A percentile compares a stretch with the other conserved stretches of the same genome.
These are phyloP conservation scores for Coffea eugenioides DNA, from an alignment of 257 asterid genomes.

Conservation along the genomic window DNA sequence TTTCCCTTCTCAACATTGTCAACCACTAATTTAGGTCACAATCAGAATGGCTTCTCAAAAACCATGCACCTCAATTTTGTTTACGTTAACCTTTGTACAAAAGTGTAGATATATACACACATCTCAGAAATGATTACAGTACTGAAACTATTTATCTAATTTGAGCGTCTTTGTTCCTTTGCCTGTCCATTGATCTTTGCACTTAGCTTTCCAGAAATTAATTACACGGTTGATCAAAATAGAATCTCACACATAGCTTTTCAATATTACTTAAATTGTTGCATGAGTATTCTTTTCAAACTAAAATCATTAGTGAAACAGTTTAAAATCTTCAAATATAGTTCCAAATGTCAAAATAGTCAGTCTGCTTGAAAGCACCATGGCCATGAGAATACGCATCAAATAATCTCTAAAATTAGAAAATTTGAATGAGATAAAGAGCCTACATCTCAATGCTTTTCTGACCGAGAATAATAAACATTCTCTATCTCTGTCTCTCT, in stretches of 20 bases:
- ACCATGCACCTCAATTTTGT: neutral
- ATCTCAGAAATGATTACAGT: neutral
- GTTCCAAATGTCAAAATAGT: too few species aligned
- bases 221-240: neutral
- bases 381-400: too few species aligned
- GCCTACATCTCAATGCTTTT: too few species aligned
- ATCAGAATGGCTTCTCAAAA: neutral
- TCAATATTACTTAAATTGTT: too few species aligned
- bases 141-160: neutral
- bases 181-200: neutral
- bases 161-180: neutral
- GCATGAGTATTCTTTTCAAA: too few species aligned
- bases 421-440: too few species aligned
- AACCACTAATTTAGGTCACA: neutral
- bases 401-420: too few species aligned
- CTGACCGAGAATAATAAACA: too few species aligned
- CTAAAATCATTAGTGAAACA: too few species aligned
- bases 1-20: constrained; percentile 24
- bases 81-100: neutral
- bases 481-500: too few species aligned
- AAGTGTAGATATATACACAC: neutral
- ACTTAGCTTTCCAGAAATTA: neutral
- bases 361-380: too few species aligned
- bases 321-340: too few species aligned
- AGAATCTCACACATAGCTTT: neutral